Conservation (phyloP, 208 protist genomes). For the Crithidia brevicula region DNA sequence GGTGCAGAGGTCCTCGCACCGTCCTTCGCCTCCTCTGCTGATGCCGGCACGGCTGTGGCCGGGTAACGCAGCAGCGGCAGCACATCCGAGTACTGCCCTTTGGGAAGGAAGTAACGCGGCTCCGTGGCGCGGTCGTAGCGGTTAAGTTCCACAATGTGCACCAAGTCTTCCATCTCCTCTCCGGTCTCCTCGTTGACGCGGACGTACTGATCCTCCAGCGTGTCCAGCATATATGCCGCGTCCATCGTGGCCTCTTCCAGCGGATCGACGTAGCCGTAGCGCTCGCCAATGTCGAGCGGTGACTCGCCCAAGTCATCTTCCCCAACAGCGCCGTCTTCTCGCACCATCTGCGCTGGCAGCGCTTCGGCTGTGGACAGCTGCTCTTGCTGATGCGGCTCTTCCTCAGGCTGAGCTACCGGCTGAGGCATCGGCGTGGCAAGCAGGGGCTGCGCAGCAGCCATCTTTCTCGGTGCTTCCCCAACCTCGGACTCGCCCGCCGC, state of each 20-base stretch:
- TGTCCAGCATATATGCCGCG: conserved; percentile 24
- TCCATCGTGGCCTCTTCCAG: conserved; percentile 25
- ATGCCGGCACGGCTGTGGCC: background rate
- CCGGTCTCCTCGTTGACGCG: conserved; percentile 46
- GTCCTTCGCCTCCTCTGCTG: background rate
- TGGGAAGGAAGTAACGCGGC: conserved; percentile 33
- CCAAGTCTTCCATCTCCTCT: conserved; percentile 46
- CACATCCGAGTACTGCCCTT: conserved; percentile 42
- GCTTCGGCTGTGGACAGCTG: too few species aligned
- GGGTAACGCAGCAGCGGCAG: conserved; percentile 47
- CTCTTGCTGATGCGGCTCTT: background rate
- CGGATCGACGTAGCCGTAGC: conserved; percentile 25
- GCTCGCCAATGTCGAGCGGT: conserved; percentile 7
- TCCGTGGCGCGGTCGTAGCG: conserved; percentile 14
- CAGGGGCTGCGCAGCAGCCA: background rate
- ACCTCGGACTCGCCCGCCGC: too few species aligned
- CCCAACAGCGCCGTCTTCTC: too few species aligned
- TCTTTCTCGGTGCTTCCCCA: too few species aligned
- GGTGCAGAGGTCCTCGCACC: background rate
- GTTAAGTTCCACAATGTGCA: conserved; percentile 48
- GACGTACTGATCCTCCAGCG: conserved; percentile 43
- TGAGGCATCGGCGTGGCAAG: conserved; percentile 11
- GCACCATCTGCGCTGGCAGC: background rate
- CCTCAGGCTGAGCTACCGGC: background rate
- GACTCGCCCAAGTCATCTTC: conserved; percentile 1